Evolutionary conservation across 192 early-diverging fungal species (phyloP), one percentile per base, ranked within the genome.

Genomic region (Entomortierella beljakovae): DNA sequence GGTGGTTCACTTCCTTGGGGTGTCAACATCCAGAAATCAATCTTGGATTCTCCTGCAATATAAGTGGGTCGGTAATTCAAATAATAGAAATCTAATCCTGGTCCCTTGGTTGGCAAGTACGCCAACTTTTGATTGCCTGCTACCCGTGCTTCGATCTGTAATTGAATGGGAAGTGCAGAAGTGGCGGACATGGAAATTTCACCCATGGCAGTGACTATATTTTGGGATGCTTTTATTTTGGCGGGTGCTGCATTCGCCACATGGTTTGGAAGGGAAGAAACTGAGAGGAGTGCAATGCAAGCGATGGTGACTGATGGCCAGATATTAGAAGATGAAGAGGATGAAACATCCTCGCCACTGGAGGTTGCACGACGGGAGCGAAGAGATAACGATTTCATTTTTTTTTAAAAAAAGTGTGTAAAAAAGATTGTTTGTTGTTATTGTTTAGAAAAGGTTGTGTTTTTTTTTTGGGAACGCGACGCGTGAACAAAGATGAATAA

Each of bases 1-100:
- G 74, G 74, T 22, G 66, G 34, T 0, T n/a, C 18, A 1, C 53
- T 25, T 0, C 74, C 74, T 50, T 69, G 18, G 0, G 74, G 60
- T 29, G 52, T 69, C 66, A 77, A 26, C 74, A 68, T 77, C 66
- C 74, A 77, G 29, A 77, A 76, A 52, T 77, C 74, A 26, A 77
- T 57, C 15, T 35, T 37, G 18, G 43, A 52, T 13, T 61, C 54
- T 13, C 61, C 66, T 0, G 74, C 74, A 2, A n/a, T 31, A 26
- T 77, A 77, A 28, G 60, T 32, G n/a, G 73, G 65, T 1, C 65
- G 64, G 35, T 76, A 76, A 53, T 76, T 76, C 11, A 76, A 40
- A 42, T 68, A 76, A 28, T 76, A 76, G 28, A 76, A 76, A 51
- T 76, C 73, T 15, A 76, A 31, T 15, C 29, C 29, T 0, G 64